Evolutionary conservation across 768 basidiomycete genomes (phyloP).

Genomic region (Kwoniella heveanensis): DNA sequence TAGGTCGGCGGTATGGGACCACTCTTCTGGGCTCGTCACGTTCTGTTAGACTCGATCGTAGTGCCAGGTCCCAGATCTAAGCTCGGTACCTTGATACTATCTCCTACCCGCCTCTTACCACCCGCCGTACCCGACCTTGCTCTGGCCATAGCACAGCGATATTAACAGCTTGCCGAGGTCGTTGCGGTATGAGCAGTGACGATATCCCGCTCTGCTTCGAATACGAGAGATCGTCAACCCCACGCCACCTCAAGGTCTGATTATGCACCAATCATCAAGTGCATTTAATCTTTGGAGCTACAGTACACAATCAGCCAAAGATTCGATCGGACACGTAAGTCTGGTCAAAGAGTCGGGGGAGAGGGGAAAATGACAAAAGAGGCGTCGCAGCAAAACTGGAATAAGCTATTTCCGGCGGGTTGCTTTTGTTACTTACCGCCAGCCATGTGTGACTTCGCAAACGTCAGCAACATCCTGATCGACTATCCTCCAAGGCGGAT

Average conservation of each 20-base stretch:
- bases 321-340: background rate
- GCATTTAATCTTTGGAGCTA: no score
- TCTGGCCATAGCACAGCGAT: background rate
- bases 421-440: background rate
- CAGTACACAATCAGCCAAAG: no score
- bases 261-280: no score
- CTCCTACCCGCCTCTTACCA: background rate
- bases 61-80: background rate
- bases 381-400: slow-evolving; percentile 5
- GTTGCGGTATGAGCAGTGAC: background rate
- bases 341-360: no score
- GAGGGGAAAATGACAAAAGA: slow-evolving; percentile 22
- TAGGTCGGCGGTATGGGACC: background rate
- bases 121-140: background rate
- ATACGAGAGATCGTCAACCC: no score
- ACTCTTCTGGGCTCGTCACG: background rate
- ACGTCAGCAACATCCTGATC: background rate
- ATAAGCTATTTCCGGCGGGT: background rate
- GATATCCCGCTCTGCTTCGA: no score
- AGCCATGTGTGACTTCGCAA: background rate
- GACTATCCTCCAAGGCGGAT: no score
- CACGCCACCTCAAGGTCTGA: no score
- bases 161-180: no score
- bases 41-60: slow-evolving; percentile 9
- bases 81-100: background rate